Conservation (phyloP, 208 protist species). For the Leishmania mexicana region DNA sequence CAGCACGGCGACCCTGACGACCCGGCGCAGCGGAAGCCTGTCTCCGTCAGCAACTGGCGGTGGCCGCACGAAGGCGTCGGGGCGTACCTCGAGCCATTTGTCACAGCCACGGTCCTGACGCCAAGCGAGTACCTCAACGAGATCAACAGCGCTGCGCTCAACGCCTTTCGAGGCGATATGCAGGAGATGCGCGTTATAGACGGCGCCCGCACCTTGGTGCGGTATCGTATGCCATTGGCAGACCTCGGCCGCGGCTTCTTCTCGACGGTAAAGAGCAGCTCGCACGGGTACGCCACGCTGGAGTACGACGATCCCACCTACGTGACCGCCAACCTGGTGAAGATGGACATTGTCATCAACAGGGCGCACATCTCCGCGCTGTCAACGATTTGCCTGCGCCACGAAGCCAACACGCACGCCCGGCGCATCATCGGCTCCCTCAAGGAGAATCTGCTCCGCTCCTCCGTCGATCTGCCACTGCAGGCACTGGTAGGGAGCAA, state of each 20-base stretch:
- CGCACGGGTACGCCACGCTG: constrained; percentile 94
- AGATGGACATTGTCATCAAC: constrained; percentile 94
- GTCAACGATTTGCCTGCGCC: constrained; percentile 83
- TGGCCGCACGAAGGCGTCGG: constrained; percentile 86
- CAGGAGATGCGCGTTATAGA: constrained; percentile 81
- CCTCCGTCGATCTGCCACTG: constrained; percentile 92
- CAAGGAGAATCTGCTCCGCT: constrained; percentile 88
- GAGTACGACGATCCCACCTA: constrained; percentile 96
- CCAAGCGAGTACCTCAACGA: constrained; percentile 87
- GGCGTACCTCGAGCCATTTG: constrained; percentile 91
- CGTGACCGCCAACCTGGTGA: constrained; percentile 87
- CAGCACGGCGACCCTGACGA: constrained; percentile 36
- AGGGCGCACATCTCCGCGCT: constrained; percentile 93
- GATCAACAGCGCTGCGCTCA: constrained; percentile 83
- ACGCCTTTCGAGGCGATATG: constrained; percentile 69
- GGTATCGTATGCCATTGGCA: constrained; percentile 93
- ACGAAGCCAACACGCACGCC: constrained; percentile 60
- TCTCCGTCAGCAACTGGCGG: constrained; percentile 80
- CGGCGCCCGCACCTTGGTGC: constrained; percentile 61
- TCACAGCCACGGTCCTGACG: constrained; percentile 89
- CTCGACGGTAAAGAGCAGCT: constrained; percentile 90
- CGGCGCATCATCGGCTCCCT: constrained; percentile 83
- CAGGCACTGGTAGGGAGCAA: constrained; percentile 90
- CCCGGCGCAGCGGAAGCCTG: constrained; percentile 30
- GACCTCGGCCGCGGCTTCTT: constrained; percentile 97